Conservation (phyloP, 805 yeast genomes). For the Yueomyces sinensis region DNA sequence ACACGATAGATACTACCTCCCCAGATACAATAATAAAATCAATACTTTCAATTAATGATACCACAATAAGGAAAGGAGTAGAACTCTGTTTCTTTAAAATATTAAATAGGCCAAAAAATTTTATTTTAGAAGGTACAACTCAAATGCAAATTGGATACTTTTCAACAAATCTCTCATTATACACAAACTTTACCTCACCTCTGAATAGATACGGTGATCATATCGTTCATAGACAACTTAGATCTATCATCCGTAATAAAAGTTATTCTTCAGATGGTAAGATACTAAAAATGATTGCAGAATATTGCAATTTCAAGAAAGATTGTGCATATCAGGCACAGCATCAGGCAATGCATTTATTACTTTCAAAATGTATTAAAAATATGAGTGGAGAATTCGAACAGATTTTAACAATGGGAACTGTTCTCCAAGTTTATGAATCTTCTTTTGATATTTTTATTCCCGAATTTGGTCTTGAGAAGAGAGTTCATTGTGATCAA, state of each 20-base stretch:
- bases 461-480: slow-evolving; percentile 90
- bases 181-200: slow-evolving; percentile 91
- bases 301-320: slow-evolving; percentile 88
- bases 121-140: slow-evolving; percentile 77
- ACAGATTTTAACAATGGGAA: slow-evolving; percentile 72
- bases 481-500: slow-evolving; percentile 95
- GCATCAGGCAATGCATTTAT: slow-evolving; percentile 84
- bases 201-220: slow-evolving; percentile 84
- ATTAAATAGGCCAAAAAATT: slow-evolving; percentile 75
- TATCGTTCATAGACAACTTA: slow-evolving; percentile 85
- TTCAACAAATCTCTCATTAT: slow-evolving; percentile 68
- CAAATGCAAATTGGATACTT: slow-evolving; percentile 69
- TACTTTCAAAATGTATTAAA: slow-evolving; percentile 72
- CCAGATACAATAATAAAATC: slow-evolving; percentile 63
- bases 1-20: slow-evolving; percentile 58
- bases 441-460: slow-evolving; percentile 87
- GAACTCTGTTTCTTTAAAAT: slow-evolving; percentile 74
- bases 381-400: slow-evolving; percentile 62
- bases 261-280: slow-evolving; percentile 46
- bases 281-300: slow-evolving; percentile 67
- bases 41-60: slow-evolving; percentile 48
- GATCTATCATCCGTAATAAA: slow-evolving; percentile 37
- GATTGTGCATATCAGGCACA: slow-evolving; percentile 91
- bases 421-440: slow-evolving; percentile 86
- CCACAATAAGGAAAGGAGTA: slow-evolving; percentile 51